These are phyloP conservation scores for Niveomyces coronatus DNA, from an alignment of 2,329 filamentous ascomycete genomes.

Conservation along the genomic window DNA sequence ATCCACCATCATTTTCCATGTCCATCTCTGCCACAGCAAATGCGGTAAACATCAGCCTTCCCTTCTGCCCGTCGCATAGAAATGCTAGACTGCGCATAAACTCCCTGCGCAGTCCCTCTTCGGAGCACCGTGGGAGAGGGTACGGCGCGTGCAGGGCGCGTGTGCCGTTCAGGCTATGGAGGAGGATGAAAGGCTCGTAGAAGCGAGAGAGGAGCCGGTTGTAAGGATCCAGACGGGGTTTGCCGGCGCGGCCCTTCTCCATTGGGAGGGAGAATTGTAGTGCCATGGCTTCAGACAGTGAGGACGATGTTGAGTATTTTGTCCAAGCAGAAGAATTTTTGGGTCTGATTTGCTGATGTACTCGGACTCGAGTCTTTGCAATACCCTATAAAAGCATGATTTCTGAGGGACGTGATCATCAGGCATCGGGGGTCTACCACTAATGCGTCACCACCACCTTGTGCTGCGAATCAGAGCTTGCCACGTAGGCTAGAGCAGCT, in stretches of 20 bases:
- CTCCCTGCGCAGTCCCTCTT: background rate
- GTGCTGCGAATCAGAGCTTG: too few species aligned
- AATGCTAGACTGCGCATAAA: slow-evolving; percentile 1
- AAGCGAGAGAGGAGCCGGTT: background rate
- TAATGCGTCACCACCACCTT: too few species aligned
- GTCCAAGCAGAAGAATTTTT: too few species aligned
- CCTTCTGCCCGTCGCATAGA: background rate
- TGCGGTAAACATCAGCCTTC: background rate
- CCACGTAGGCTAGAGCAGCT: too few species aligned
- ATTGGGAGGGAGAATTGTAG: background rate
- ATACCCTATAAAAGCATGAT: too few species aligned
- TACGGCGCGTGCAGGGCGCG: background rate
- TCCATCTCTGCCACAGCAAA: background rate
- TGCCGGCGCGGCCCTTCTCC: background rate
- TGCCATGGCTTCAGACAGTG: background rate
- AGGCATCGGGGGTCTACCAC: too few species aligned
- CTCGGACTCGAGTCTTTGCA: too few species aligned
- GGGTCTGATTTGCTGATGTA: too few species aligned
- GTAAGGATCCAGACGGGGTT: background rate
- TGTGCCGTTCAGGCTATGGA: background rate
- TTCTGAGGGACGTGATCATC: too few species aligned
- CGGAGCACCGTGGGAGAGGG: background rate
- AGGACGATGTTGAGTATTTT: too few species aligned
- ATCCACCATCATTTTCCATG: background rate
- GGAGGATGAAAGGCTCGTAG: slow-evolving; percentile 1